Conservation (phyloP, 1,284 basidiomycete species). For the Coriolopsis trogii region DNA sequence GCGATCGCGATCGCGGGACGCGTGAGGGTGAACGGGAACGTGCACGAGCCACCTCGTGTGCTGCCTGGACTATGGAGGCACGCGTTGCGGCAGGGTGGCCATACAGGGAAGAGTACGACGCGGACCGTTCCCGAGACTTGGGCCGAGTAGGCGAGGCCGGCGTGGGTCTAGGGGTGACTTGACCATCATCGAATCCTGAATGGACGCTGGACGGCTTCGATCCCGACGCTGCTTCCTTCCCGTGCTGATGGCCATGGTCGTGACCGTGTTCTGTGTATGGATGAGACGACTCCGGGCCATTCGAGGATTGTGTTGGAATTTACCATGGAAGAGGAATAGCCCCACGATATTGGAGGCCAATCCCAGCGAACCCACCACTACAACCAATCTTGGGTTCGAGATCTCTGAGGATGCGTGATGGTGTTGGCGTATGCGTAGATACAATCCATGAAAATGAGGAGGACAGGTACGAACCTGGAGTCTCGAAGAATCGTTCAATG, state of each 20-base stretch:
- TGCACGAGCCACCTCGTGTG: slow-evolving; percentile 75
- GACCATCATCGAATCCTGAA: slow-evolving; percentile 20
- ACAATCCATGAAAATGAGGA: neutral
- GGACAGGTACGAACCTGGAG: slow-evolving; percentile 59
- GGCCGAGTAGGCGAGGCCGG: slow-evolving; percentile 19
- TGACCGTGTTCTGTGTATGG: slow-evolving; percentile 75
- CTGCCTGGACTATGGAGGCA: slow-evolving; percentile 86
- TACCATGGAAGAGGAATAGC: slow-evolving; percentile 94
- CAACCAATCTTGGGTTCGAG: slow-evolving; percentile 84
- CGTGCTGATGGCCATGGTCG: slow-evolving; percentile 52
- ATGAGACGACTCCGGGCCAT: neutral
- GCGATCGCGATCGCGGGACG: slow-evolving; percentile 31
- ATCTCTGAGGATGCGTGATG: slow-evolving; percentile 62
- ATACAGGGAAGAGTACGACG: slow-evolving; percentile 68
- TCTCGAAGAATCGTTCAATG: slow-evolving; percentile 85
- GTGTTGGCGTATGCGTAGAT: too few relatives aligned
- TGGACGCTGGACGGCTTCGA: slow-evolving; percentile 35
- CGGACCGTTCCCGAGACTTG: slow-evolving; percentile 44
- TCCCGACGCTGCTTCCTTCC: slow-evolving; percentile 23
- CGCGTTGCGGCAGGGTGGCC: slow-evolving; percentile 87
- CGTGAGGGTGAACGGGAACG: slow-evolving; percentile 50
- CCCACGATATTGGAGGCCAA: slow-evolving; percentile 93
- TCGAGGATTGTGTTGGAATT: slow-evolving; percentile 26
- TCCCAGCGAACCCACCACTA: slow-evolving; percentile 90
- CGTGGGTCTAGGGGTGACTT: slow-evolving; percentile 24